Evolutionary conservation across 371 early-diverging fungal species (phyloP).

Genomic region (Apophysomyces ossiformis): DNA sequence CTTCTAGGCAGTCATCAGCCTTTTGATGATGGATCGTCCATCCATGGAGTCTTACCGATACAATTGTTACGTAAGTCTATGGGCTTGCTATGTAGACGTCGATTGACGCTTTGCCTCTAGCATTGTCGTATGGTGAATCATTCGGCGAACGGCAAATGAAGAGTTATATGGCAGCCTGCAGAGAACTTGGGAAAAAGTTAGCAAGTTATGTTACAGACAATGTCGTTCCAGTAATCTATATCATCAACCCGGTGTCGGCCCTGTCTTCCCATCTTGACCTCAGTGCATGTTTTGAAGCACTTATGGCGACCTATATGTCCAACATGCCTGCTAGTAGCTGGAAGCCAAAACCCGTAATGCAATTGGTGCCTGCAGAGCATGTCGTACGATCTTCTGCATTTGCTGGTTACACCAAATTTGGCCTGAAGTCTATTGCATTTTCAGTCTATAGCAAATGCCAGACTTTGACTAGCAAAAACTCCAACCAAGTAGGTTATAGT

Average conservation of each 20-base stretch:
- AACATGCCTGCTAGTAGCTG: not conserved
- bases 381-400: conserved; percentile 53
- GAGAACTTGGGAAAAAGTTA: conserved; percentile 50
- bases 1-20: conserved; percentile 60
- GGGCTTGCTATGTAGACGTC: not conserved
- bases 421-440: conserved; percentile 66
- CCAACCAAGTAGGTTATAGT: conserved; percentile 19
- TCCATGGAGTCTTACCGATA: conserved; percentile 57
- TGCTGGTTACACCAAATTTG: conserved; percentile 60
- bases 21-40: conserved; percentile 44
- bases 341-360: conserved; percentile 47
- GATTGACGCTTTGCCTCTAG: not conserved
- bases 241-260: conserved; percentile 59
- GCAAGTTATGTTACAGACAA: conserved; percentile 34
- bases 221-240: conserved; percentile 59
- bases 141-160: conserved; percentile 43
- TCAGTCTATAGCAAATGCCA: conserved; percentile 64
- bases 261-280: conserved; percentile 57
- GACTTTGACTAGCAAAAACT: conserved; percentile 40
- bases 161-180: conserved; percentile 58
- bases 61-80: conserved; percentile 47
- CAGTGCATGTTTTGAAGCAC: conserved; percentile 57
- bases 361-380: conserved; percentile 67
- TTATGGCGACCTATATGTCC: conserved; percentile 40
- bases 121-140: conserved; percentile 24